These are phyloP conservation scores for Alnus glutinosa DNA, from an alignment of 306 rosid species.

Conservation along the genomic window DNA sequence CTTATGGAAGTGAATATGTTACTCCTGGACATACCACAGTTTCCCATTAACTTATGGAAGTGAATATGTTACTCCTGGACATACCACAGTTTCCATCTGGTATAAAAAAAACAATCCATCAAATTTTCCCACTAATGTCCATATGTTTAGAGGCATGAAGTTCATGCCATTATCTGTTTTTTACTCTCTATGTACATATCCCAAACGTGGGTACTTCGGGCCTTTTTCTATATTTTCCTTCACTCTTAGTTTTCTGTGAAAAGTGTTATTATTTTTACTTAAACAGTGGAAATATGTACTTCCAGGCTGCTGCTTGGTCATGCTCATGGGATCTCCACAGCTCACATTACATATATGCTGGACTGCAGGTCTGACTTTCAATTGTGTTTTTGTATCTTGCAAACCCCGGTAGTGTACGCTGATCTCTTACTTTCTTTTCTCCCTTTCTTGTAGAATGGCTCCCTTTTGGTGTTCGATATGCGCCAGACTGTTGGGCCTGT, in stretches of 20 bases:
- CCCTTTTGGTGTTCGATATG: conserved; percentile 70
- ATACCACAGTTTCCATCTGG: not conserved
- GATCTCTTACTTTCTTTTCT: conserved; percentile 14
- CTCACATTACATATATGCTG: conserved; percentile 67
- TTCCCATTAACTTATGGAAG: not conserved
- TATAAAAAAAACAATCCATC: not conserved
- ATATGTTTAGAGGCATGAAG: too few relatives aligned
- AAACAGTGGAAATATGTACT: conserved; percentile 14
- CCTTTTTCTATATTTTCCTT: not conserved
- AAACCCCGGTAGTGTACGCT: conserved; percentile 14
- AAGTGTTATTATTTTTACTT: not conserved
- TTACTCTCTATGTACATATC: not conserved
- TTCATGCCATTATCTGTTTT: not conserved
- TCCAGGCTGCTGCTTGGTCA: conserved; percentile 85
- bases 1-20: not conserved
- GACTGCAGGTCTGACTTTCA: conserved; percentile 70
- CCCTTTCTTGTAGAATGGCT: conserved; percentile 70
- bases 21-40: not conserved
- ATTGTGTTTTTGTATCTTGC: conserved; percentile 20
- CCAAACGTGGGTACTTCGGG: not conserved
- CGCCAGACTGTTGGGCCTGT: conserved; percentile 81
- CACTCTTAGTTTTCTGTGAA: not conserved
- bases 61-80: not conserved
- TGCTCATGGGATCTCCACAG: conserved; percentile 82
- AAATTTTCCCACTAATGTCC: too few relatives aligned